phyloP scores from a whole-genome alignment of 1,284 basidiomycete species.

The Ceratobasidium sp. region DNA sequence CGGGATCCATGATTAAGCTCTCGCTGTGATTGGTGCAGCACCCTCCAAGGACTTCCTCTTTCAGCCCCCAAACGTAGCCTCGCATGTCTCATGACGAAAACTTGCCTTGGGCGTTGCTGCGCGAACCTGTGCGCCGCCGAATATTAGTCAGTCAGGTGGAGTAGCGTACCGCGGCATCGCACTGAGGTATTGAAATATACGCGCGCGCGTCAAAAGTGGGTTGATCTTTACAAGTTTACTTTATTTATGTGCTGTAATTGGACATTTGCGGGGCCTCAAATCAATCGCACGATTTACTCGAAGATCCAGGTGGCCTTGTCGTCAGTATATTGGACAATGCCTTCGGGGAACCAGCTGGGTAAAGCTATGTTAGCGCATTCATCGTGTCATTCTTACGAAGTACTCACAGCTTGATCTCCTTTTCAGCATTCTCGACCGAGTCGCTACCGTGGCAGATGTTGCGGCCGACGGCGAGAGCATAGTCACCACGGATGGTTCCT shows the following conservation, averaged over 20 bases:
- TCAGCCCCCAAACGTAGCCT: too few species aligned
- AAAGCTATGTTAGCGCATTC: slow-evolving; percentile 42
- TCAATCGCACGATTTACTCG: slow-evolving; percentile 61
- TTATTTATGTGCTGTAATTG: background rate
- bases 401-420: slow-evolving; percentile 87
- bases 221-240: background rate
- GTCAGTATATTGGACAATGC: slow-evolving; percentile 76
- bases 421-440: slow-evolving; percentile 87
- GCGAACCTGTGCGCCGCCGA: too few species aligned
- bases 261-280: too few species aligned
- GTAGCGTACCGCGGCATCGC: too few species aligned
- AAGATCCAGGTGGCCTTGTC: slow-evolving; percentile 78
- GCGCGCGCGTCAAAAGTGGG: background rate
- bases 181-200: too few species aligned
- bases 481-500: slow-evolving; percentile 94
- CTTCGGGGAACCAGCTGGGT: slow-evolving; percentile 84
- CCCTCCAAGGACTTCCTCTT: too few species aligned
- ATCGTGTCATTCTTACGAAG: background rate
- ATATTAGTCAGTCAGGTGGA: background rate
- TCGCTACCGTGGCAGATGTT: slow-evolving; percentile 97
- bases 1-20: too few species aligned
- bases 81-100: too few species aligned
- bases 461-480: slow-evolving; percentile 88
- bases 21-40: too few species aligned
- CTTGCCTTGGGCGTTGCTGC: too few species aligned